Evolutionary conservation across 768 basidiomycete genomes (phyloP).

Genomic region (Rhizopogon roseolus): DNA sequence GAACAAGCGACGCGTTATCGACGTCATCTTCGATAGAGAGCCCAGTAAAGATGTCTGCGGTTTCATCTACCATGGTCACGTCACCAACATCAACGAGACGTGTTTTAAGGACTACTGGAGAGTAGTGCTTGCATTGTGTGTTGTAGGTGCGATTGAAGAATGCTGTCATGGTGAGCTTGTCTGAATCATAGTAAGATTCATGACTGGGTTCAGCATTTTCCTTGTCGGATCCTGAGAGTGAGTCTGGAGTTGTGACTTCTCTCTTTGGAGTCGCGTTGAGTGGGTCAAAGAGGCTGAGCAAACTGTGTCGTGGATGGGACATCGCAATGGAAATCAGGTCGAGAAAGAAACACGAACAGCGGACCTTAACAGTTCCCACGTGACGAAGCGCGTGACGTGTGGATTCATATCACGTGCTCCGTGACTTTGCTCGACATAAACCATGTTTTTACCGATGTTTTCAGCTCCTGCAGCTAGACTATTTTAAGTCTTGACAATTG

Average conservation of each 20-base stretch:
- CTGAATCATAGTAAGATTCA: slow-evolving; percentile 13
- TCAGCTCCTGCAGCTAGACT: too few species aligned
- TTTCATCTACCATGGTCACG: slow-evolving; percentile 10
- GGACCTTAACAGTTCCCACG: not conserved
- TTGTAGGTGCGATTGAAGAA: slow-evolving; percentile 27
- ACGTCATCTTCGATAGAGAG: slow-evolving; percentile 5
- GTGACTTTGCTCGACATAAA: too few species aligned
- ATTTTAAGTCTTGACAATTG: too few species aligned
- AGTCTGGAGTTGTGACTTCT: slow-evolving; percentile 21
- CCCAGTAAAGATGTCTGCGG: slow-evolving; percentile 1
- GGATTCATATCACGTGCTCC: too few species aligned
- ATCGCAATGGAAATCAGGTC: slow-evolving; percentile 2
- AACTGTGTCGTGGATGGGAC: slow-evolving; percentile 22
- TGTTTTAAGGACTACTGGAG: slow-evolving; percentile 14
- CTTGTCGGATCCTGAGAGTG: slow-evolving; percentile 13
- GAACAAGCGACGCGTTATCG: not conserved
- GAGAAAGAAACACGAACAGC: not conserved
- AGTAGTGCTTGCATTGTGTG: slow-evolving; percentile 5
- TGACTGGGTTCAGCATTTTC: slow-evolving; percentile 8
- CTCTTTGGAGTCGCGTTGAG: slow-evolving; percentile 22
- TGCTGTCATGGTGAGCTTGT: slow-evolving; percentile 31
- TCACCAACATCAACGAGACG: slow-evolving; percentile 28
- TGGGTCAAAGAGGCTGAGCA: slow-evolving; percentile 29
- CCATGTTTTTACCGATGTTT: too few species aligned
- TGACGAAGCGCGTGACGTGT: too few species aligned